Conservation (phyloP, 495 filamentous ascomycete species). For the Penicillium atrosanguineum region DNA sequence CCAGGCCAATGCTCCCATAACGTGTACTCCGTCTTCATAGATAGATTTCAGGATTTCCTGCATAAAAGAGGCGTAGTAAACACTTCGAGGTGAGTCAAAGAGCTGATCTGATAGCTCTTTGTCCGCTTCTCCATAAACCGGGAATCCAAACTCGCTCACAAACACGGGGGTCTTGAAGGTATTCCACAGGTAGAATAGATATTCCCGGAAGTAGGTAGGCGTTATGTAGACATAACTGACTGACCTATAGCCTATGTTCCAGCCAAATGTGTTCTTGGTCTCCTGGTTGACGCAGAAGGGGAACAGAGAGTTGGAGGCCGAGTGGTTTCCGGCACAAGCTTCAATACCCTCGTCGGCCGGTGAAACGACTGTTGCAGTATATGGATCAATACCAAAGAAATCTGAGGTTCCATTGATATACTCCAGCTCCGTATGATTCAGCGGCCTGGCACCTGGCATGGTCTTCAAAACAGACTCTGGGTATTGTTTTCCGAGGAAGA, state of each 20-base stretch:
- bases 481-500: conserved; percentile 42
- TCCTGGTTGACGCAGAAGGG: conserved; percentile 42
- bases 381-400: conserved; percentile 47
- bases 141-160: conserved; percentile 43
- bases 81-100: conserved; percentile 37
- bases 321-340: conserved; percentile 30
- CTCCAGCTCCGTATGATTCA: conserved; percentile 33
- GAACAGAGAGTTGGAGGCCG: conserved; percentile 26
- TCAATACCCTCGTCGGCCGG: conserved; percentile 33
- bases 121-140: conserved; percentile 28
- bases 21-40: conserved; percentile 43
- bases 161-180: conserved; percentile 38
- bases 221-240: conserved; percentile 28
- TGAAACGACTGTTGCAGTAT: conserved; percentile 42
- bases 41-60: conserved; percentile 44
- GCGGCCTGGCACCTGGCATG: conserved; percentile 21
- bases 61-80: conserved; percentile 43
- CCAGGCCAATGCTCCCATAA: conserved; percentile 46
- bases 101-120: conserved; percentile 34
- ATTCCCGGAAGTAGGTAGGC: conserved; percentile 41
- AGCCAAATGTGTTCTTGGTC: conserved; percentile 33
- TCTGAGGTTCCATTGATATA: conserved; percentile 38
- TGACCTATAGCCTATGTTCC: conserved; percentile 43
- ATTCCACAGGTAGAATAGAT: conserved; percentile 43
- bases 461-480: conserved; percentile 33